phyloP scores from a whole-genome alignment of 352 stramenopile species.

The Pythium vanterpoolii region DNA sequence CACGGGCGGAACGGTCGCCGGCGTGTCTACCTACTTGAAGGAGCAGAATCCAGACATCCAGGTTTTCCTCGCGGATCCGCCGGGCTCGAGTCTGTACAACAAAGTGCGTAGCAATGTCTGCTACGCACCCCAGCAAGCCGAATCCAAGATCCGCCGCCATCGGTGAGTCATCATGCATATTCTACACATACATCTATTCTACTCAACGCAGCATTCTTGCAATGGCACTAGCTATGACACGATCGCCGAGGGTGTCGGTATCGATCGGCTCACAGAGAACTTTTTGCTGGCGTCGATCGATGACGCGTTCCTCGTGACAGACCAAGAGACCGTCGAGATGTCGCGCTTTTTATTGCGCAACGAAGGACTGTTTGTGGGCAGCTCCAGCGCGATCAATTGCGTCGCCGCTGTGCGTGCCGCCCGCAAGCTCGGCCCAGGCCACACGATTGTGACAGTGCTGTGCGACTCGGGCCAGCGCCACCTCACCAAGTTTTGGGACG shows the following conservation, averaged over 20 bases:
- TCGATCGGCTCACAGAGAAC: conserved; percentile 97
- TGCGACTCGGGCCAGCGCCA: conserved; percentile 89
- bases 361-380: conserved; percentile 96
- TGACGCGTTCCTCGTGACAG: conserved; percentile 85
- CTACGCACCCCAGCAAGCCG: conserved; percentile 93
- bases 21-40: conserved; percentile 93
- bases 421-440: conserved; percentile 69
- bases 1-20: conserved; percentile 97
- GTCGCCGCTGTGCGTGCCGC: conserved; percentile 74
- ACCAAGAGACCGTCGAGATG: conserved; percentile 98
- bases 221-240: conserved; percentile 91
- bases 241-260: conserved; percentile 96
- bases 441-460: conserved; percentile 84
- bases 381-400: conserved; percentile 84
- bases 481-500: conserved; percentile 88
- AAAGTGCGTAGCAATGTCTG: conserved; percentile 94
- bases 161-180: conserved; percentile 29
- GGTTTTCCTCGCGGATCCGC: conserved; percentile 96
- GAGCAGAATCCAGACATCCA: conserved; percentile 78
- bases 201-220: background rate
- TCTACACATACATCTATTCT: background rate
- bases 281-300: conserved; percentile 91
- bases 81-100: conserved; percentile 96
- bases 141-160: conserved; percentile 91
- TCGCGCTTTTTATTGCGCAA: conserved; percentile 94